Percentiles rank a stretch among this genome's conserved stretches.
phyloP scores from a whole-genome alignment of 768 basidiomycete genomes.

The Daedaleopsis nitida region DNA sequence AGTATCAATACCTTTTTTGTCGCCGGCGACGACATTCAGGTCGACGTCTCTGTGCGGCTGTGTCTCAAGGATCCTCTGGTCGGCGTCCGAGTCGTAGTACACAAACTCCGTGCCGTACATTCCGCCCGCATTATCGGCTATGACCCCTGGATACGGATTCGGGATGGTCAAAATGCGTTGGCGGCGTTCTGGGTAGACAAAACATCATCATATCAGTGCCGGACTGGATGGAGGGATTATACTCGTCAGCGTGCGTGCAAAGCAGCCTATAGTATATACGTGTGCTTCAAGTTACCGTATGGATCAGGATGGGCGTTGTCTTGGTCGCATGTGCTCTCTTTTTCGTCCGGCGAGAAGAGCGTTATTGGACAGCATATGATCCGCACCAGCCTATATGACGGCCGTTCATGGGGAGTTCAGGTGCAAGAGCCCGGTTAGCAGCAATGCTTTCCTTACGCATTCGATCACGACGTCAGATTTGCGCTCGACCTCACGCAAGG shows the following conservation, averaged over 20 bases:
- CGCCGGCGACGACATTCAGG: constrained; percentile 45
- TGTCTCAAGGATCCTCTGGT: constrained; percentile 42
- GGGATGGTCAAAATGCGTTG: no score
- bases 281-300: constrained; percentile 49
- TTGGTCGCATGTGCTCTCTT: constrained; percentile 43
- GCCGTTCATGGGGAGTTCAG: constrained; percentile 25
- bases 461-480: background rate
- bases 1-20: constrained; percentile 42
- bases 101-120: constrained; percentile 38
- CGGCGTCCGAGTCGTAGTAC: constrained; percentile 51
- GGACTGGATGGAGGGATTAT: background rate
- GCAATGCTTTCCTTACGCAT: background rate
- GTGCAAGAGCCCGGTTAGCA: background rate
- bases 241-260: background rate
- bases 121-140: constrained; percentile 46
- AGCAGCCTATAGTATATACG: background rate
- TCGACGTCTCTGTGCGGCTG: constrained; percentile 54
- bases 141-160: constrained; percentile 34
- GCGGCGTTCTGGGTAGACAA: no score
- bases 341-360: constrained; percentile 52
- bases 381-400: constrained; percentile 41
- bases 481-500: background rate
- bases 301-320: constrained; percentile 24
- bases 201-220: background rate
- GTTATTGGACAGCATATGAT: constrained; percentile 43